Conservation (phyloP, 148 eudicot species). For the Pouteria glomerata region DNA sequence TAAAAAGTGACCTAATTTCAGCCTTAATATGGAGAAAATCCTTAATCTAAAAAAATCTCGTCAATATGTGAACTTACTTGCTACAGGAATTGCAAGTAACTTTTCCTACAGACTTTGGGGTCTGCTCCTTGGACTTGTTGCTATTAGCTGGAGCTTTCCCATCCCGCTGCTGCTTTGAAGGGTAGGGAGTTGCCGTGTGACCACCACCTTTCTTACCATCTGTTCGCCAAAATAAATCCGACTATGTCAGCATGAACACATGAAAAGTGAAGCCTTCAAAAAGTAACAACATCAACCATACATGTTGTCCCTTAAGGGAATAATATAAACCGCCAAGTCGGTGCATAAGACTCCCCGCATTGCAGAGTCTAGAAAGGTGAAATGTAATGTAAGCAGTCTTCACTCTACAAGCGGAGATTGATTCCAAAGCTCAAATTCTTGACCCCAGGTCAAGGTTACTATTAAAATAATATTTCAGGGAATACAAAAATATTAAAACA, state of each 20-base stretch:
- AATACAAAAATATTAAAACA: no score
- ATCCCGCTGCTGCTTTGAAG: constrained; percentile 38
- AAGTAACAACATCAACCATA: no score
- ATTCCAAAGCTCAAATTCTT: no score
- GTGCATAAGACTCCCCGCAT: no score
- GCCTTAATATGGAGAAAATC: not conserved
- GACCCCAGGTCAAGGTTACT: no score
- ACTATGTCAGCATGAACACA: not conserved
- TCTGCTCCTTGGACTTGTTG: constrained; percentile 26
- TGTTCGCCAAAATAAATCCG: not conserved
- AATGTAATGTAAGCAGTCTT: no score
- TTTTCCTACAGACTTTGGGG: constrained; percentile 44
- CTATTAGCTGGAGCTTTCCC: constrained; percentile 36
- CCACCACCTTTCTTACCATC: constrained; percentile 46
- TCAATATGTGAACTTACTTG: constrained; percentile 23
- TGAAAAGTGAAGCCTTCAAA: not conserved
- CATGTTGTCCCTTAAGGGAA: no score
- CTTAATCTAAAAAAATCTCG: not conserved
- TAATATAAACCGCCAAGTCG: not conserved
- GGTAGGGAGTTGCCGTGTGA: constrained; percentile 47
- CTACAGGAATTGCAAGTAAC: constrained; percentile 35
- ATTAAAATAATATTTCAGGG: no score
- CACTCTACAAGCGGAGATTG: no score
- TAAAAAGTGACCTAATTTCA: not conserved
- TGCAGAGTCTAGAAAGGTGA: no score